Conservation (phyloP, 805 yeast genomes). For the Wickerhamiella cacticola region DNA sequence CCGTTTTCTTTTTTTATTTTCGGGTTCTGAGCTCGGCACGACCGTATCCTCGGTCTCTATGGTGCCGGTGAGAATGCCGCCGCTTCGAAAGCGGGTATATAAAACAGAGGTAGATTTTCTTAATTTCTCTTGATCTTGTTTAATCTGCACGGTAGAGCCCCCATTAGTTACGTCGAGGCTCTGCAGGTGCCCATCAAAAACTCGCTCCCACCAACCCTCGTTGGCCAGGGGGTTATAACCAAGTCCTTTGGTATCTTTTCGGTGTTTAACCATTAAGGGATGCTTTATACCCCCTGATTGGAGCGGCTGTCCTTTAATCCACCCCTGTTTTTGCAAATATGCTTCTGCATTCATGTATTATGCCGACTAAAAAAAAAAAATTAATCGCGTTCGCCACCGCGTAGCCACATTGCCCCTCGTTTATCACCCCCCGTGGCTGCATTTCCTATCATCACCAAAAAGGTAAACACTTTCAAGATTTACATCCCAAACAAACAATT, state of each 20-base stretch:
- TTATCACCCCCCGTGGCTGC: too few relatives aligned
- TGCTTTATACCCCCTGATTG: conserved; percentile 65
- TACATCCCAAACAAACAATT: too few relatives aligned
- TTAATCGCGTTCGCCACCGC: too few relatives aligned
- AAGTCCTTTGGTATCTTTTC: conserved; percentile 79
- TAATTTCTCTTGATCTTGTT: conserved; percentile 36
- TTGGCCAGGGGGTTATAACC: conserved; percentile 66
- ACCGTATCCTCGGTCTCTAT: conserved; percentile 15
- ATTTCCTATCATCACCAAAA: too few relatives aligned
- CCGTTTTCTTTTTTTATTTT: conserved; percentile 12
- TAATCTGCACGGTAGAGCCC: conserved; percentile 35
- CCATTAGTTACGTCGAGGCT: conserved; percentile 46
- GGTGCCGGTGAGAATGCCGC: conserved; percentile 75
- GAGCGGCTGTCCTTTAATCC: conserved; percentile 86
- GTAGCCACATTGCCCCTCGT: background rate
- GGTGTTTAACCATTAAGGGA: conserved; percentile 83
- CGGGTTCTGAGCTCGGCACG: background rate
- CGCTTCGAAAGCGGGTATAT: conserved; percentile 76
- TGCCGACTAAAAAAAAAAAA: background rate
- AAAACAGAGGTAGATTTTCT: conserved; percentile 45
- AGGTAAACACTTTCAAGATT: too few relatives aligned
- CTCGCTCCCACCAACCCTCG: conserved; percentile 94
- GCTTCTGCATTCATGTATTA: conserved; percentile 55
- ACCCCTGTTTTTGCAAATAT: conserved; percentile 70
- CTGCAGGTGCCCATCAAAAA: conserved; percentile 87